phyloP scores from a whole-genome alignment of 169 alveolate genomes.

The Plasmodium ovale region DNA sequence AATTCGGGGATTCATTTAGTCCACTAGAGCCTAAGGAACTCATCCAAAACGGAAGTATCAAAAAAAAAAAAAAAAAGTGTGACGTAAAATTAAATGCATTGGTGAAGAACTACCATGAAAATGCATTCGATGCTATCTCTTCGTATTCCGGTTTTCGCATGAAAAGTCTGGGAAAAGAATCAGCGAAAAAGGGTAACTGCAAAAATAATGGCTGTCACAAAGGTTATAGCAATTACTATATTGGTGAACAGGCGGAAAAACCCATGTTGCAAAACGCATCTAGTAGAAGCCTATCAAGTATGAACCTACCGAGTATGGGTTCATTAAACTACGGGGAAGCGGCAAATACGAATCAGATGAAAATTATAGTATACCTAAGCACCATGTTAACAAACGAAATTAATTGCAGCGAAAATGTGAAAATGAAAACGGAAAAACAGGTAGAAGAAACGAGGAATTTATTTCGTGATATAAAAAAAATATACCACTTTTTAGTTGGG shows the following conservation, averaged over 20 bases:
- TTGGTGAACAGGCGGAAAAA: background rate
- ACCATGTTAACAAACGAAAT: slow-evolving; percentile 41
- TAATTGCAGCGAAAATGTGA: slow-evolving; percentile 3
- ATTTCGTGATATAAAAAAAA: slow-evolving; percentile 26
- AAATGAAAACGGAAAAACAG: background rate
- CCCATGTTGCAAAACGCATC: too few relatives aligned
- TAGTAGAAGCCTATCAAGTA: too few relatives aligned
- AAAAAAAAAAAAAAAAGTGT: background rate
- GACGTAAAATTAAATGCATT: background rate
- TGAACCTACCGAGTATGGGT: background rate
- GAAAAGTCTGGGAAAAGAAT: background rate
- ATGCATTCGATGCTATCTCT: background rate
- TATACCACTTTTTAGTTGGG: slow-evolving; percentile 11
- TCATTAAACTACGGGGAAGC: background rate
- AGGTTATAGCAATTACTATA: background rate
- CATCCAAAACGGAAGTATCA: background rate
- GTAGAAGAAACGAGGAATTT: slow-evolving; percentile 1
- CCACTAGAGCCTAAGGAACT: background rate
- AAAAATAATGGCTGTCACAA: background rate
- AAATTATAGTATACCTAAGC: slow-evolving; percentile 18
- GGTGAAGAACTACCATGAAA: background rate
- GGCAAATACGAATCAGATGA: slow-evolving; percentile 18
- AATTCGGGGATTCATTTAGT: background rate
- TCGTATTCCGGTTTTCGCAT: background rate
- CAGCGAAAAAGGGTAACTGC: too few relatives aligned